These are phyloP conservation scores for Quaeritorhiza haematococci DNA, from an alignment of 371 early-diverging fungal genomes.

Conservation along the genomic window DNA sequence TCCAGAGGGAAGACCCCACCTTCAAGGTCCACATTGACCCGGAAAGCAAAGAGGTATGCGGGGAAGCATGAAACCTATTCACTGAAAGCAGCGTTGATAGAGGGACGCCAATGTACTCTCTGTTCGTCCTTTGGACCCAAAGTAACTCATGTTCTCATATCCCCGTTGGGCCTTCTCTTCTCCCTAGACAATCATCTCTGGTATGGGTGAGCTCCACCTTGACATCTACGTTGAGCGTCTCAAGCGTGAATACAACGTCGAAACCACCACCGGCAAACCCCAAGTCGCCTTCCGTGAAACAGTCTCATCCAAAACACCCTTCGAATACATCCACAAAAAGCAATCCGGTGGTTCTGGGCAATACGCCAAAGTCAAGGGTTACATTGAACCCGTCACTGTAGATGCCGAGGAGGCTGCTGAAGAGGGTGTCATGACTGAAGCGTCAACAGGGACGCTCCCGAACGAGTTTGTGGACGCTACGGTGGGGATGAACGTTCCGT, in stretches of 20 bases:
- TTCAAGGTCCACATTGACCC: constrained; percentile 91
- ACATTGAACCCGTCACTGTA: constrained; percentile 76
- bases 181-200: constrained; percentile 82
- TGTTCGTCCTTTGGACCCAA: too few species aligned
- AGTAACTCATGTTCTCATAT: neutral
- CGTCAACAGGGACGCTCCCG: too few species aligned
- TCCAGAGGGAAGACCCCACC: constrained; percentile 97
- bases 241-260: constrained; percentile 93
- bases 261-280: constrained; percentile 91
- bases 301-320: constrained; percentile 66
- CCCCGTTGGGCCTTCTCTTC: constrained; percentile 26
- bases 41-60: constrained; percentile 76
- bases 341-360: constrained; percentile 97
- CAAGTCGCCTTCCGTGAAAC: constrained; percentile 97
- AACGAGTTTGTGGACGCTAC: constrained; percentile 74
- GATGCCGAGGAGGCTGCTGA: constrained; percentile 35
- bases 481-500: constrained; percentile 91
- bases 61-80: too few species aligned
- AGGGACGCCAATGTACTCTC: too few species aligned
- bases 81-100: too few species aligned
- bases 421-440: constrained; percentile 21
- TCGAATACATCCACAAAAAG: constrained; percentile 98
- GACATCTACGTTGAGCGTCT: constrained; percentile 97
- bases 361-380: constrained; percentile 87
- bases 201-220: constrained; percentile 96